Percentiles rank a stretch among this genome's conserved stretches.
Conservation (phyloP, 441 rosid genomes). For the Erodium trifolium region DNA sequence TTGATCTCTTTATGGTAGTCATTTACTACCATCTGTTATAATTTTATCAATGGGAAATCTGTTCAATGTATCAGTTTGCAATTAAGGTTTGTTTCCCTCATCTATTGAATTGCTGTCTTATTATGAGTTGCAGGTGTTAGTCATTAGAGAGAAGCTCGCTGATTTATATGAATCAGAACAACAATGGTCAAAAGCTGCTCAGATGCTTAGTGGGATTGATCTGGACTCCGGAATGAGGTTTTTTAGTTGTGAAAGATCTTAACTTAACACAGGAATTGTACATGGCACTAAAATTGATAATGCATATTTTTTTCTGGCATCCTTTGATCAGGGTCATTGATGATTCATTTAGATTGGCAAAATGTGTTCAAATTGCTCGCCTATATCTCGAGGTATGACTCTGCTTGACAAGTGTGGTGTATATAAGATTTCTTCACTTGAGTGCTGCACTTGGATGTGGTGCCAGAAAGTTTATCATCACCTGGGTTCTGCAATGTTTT, state of each 20-base stretch:
- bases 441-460: not conserved
- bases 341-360: constrained; percentile 73
- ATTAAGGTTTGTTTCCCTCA: not conserved
- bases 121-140: constrained; percentile 47
- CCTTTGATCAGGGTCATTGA: constrained; percentile 62
- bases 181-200: constrained; percentile 96
- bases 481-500: not conserved
- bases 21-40: too few species aligned
- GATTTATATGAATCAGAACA: constrained; percentile 85
- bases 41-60: not conserved
- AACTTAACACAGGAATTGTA: not conserved
- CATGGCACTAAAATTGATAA: constrained; percentile 10
- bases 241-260: not conserved
- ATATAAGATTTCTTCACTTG: too few species aligned
- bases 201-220: constrained; percentile 98
- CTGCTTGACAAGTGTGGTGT: not conserved
- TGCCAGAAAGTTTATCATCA: not conserved
- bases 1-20: too few species aligned
- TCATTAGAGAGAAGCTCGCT: constrained; percentile 95
- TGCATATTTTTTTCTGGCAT: constrained; percentile 9
- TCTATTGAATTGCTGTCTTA: not conserved
- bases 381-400: constrained; percentile 79
- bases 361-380: constrained; percentile 98
- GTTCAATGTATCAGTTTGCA: not conserved
- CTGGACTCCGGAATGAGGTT: constrained; percentile 97